Conservation (phyloP, 805 yeast species). For the Metschnikowia henanensis region DNA sequence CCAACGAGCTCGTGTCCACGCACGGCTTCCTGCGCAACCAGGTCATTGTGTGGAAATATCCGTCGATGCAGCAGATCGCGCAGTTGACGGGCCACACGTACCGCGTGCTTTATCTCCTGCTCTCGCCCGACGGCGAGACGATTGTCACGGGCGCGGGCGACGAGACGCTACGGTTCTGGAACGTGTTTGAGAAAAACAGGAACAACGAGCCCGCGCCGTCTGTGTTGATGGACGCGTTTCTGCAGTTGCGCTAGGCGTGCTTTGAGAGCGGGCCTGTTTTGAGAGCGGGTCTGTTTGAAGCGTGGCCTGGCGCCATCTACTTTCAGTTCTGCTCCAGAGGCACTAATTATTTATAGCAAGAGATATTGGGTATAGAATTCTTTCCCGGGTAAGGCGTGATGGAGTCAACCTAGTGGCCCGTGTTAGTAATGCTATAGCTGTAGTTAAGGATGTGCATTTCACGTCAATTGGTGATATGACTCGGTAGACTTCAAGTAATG, state of each 20-base stretch:
- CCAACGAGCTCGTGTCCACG: conserved; percentile 89
- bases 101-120: conserved; percentile 82
- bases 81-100: conserved; percentile 93
- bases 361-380: neutral
- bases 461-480: too few relatives aligned
- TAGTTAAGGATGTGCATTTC: too few relatives aligned
- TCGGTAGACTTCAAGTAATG: too few relatives aligned
- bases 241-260: conserved; percentile 66
- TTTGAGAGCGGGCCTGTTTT: too few relatives aligned
- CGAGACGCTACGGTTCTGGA: conserved; percentile 95
- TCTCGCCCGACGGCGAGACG: conserved; percentile 95
- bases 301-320: too few relatives aligned
- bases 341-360: neutral
- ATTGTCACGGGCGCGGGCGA: conserved; percentile 99
- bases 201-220: conserved; percentile 58
- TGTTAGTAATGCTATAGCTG: too few relatives aligned
- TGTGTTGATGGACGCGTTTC: conserved; percentile 70
- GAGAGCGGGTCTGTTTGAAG: too few relatives aligned
- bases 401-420: too few relatives aligned
- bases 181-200: conserved; percentile 79
- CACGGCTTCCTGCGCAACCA: conserved; percentile 94
- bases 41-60: conserved; percentile 91
- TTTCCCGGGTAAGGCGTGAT: too few relatives aligned
- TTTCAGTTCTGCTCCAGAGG: neutral
- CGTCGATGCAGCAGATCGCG: conserved; percentile 89